Percentiles rank a stretch among this genome's conserved stretches.
phyloP scores from a whole-genome alignment of 2,329 filamentous ascomycete genomes.

The Colletotrichum sojae region DNA sequence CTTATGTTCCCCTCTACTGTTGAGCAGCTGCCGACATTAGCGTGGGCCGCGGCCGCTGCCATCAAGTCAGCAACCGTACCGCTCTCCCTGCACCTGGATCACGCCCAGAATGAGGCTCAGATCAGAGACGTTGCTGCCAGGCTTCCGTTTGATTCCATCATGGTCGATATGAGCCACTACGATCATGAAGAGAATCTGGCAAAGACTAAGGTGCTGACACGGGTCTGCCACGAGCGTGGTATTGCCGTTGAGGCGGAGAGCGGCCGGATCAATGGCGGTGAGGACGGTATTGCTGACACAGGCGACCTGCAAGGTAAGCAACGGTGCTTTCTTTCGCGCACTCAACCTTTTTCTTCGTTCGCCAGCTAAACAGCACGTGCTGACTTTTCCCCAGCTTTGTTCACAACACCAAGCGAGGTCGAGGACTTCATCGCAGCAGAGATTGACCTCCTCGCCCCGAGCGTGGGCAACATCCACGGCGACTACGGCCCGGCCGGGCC shows the following conservation, averaged over 20 bases:
- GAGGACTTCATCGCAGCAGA: slow-evolving; percentile 79
- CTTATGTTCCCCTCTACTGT: slow-evolving; percentile 67
- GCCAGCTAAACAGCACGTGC: not conserved
- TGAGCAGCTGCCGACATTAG: slow-evolving; percentile 47
- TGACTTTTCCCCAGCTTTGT: slow-evolving; percentile 27
- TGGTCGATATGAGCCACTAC: slow-evolving; percentile 84
- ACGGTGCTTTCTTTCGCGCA: too few relatives aligned
- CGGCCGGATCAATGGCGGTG: slow-evolving; percentile 73
- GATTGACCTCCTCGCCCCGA: slow-evolving; percentile 81
- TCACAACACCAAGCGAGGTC: slow-evolving; percentile 79
- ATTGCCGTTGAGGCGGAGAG: slow-evolving; percentile 80
- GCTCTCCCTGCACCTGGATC: slow-evolving; percentile 75
- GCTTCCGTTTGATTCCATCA: slow-evolving; percentile 77
- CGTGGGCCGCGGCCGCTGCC: slow-evolving; percentile 72
- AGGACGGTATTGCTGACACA: slow-evolving; percentile 77
- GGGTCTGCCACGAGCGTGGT: slow-evolving; percentile 72
- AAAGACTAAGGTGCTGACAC: slow-evolving; percentile 72
- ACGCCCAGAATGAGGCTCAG: slow-evolving; percentile 72
- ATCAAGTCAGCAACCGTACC: slow-evolving; percentile 69
- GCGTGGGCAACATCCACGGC: slow-evolving; percentile 83
- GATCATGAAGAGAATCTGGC: slow-evolving; percentile 78
- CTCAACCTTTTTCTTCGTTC: too few relatives aligned
- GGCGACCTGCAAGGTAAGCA: slow-evolving; percentile 54
- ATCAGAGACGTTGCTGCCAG: slow-evolving; percentile 69
- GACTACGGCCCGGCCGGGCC: slow-evolving; percentile 77